Conservation (phyloP, 2,329 filamentous ascomycete genomes). For the Monosporascus sp. region DNA sequence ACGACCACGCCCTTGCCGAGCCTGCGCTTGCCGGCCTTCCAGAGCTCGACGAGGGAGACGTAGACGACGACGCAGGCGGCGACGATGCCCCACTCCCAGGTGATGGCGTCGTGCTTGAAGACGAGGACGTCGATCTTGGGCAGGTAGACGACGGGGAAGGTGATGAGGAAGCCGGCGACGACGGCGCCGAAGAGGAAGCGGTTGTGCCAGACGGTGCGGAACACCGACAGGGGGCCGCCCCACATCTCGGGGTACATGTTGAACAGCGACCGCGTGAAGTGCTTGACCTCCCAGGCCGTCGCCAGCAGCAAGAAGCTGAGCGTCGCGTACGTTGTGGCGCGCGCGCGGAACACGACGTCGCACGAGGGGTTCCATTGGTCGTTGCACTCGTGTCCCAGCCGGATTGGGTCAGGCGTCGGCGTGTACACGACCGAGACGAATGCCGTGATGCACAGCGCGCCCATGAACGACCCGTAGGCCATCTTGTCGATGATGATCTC, state of each 20-base stretch:
- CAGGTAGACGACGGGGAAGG: constrained; percentile 62
- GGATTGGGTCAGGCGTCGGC: constrained; percentile 23
- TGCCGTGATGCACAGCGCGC: constrained; percentile 52
- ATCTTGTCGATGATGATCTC: constrained; percentile 64
- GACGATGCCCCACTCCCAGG: constrained; percentile 70
- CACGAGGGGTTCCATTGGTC: constrained; percentile 44
- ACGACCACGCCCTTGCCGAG: constrained; percentile 16
- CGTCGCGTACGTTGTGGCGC: constrained; percentile 64
- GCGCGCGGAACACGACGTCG: constrained; percentile 55
- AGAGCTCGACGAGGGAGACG: constrained; percentile 57
- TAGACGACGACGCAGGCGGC: constrained; percentile 54
- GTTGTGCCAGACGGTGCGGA: constrained; percentile 62
- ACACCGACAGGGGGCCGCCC: constrained; percentile 43
- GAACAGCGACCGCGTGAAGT: constrained; percentile 65
- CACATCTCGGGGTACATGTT: constrained; percentile 53
- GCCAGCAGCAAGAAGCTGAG: constrained; percentile 63
- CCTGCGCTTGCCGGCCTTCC: constrained; percentile 63
- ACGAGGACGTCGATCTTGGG: constrained; percentile 60
- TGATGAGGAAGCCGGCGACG: constrained; percentile 52
- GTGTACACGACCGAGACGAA: constrained; percentile 56
- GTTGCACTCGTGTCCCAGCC: constrained; percentile 55
- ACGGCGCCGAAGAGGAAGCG: constrained; percentile 62
- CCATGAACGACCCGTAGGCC: constrained; percentile 60
- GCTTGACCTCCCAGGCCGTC: constrained; percentile 69
- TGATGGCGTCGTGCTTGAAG: constrained; percentile 64